These are phyloP conservation scores for Coniochaeta pulveracea DNA, from an alignment of 2,329 filamentous ascomycete genomes.

Conservation along the genomic window DNA sequence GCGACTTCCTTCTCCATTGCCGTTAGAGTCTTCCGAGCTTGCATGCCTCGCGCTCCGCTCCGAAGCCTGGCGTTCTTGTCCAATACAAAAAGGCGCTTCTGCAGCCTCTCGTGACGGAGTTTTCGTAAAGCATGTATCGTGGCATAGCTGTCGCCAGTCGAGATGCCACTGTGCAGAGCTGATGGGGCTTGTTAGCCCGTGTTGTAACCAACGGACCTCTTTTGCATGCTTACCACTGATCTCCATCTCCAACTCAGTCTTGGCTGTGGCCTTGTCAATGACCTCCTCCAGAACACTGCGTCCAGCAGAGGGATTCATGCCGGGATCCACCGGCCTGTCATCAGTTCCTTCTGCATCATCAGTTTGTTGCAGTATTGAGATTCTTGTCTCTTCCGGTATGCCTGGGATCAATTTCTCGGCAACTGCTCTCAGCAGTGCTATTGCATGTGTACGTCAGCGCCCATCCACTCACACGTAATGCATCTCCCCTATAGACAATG, in stretches of 20 bases:
- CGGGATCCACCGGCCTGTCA: conserved; percentile 11
- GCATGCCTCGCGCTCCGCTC: conserved; percentile 63
- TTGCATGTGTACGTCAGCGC: too few relatives aligned
- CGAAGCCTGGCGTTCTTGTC: conserved; percentile 64
- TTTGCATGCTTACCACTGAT: conserved; percentile 37
- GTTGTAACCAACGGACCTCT: background rate
- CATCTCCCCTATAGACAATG: too few relatives aligned
- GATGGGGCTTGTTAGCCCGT: background rate
- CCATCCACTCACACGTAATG: too few relatives aligned
- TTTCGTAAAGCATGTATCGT: conserved; percentile 49
- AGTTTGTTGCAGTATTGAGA: conserved; percentile 62
- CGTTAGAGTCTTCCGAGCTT: conserved; percentile 64
- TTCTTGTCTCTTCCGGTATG: conserved; percentile 52
- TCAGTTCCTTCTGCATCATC: conserved; percentile 20
- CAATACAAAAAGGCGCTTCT: conserved; percentile 52
- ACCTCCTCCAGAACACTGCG: conserved; percentile 54
- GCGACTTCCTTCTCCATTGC: conserved; percentile 56
- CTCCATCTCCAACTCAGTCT: conserved; percentile 46
- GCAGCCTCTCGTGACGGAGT: conserved; percentile 50
- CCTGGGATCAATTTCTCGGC: conserved; percentile 70
- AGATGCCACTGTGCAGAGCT: conserved; percentile 50
- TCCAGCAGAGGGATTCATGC: conserved; percentile 5
- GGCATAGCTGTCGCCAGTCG: conserved; percentile 42
- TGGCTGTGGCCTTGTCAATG: conserved; percentile 46
- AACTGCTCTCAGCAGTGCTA: conserved; percentile 62